Base-by-base conservation (phyloP, 2,329 filamentous ascomycete species). In the Ophiocordyceps unilateralis region DNA sequence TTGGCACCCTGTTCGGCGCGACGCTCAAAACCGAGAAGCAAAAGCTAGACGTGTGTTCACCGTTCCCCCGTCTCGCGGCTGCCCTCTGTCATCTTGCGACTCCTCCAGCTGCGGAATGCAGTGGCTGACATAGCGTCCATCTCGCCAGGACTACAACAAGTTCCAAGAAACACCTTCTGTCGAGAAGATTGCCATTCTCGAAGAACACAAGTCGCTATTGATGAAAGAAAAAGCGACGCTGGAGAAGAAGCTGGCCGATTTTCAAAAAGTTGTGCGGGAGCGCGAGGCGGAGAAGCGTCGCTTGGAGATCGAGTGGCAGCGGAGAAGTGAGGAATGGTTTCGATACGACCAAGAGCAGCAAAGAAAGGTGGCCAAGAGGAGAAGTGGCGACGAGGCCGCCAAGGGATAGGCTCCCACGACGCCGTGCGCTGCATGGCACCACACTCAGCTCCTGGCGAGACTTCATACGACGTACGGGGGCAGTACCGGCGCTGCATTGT, bases 1-100 rank as follows among this genome's bases (percentile, higher is more conserved):
- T 68, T 24, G 67, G 68, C 45, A 55, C 64, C 39, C 58, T 67
- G 40, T 70, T 69, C 44, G 69, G 69, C 42, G 69, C 68, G 7
- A 64, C 65, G 39, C 52, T 72, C 39, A 71, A 70, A 55, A 61
- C 62, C 40, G 64, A 69, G 46, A 58, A 63, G 45, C 66, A 72
- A 47, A 68, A 62, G 49, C 55, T 60, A 47, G 55, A 66, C 51
- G 67, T 69, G 45, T 21, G 20, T 6, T 8, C 17, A 11, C n/a
- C 17, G 5, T 32, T 15, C 14, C 14, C 30, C 15, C 30, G 24
- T 26, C 14, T 23, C 5, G 30, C 14, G 6, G 8, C 30, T 12
- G 30, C 11, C 30, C 14, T 20, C 7, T 21, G 20, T 37, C 34
- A 20, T 5, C 17, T 17, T 5, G 6, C 17, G 6, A 5, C 34